Conservation (phyloP, 2,329 filamentous ascomycete species). For the Neofusicoccum parvum region DNA sequence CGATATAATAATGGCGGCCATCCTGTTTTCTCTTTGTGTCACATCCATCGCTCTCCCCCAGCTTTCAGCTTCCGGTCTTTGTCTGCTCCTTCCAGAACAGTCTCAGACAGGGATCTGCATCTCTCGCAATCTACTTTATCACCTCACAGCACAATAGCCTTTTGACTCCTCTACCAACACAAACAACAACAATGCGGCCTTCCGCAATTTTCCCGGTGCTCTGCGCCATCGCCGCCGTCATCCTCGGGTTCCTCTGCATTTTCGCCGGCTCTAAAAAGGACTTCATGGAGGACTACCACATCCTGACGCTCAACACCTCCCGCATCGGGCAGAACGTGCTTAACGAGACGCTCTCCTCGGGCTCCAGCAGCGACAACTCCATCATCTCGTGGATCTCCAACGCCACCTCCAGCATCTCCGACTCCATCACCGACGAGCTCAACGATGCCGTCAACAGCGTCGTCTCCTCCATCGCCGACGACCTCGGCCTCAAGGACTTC, state of each 20-base stretch:
- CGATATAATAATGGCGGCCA: slow-evolving; percentile 9
- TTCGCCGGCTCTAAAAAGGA: slow-evolving; percentile 57
- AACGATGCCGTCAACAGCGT: slow-evolving; percentile 19
- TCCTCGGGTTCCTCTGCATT: slow-evolving; percentile 62
- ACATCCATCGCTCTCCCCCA: not conserved
- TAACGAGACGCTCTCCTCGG: slow-evolving; percentile 20
- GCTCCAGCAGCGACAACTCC: slow-evolving; percentile 24
- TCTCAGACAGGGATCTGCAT: not conserved
- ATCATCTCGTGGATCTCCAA: slow-evolving; percentile 30
- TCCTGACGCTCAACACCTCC: slow-evolving; percentile 63
- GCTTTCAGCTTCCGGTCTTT: not conserved
- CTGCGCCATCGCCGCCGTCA: slow-evolving; percentile 56
- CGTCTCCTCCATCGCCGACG: slow-evolving; percentile 46
- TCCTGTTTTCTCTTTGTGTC: slow-evolving; percentile 6
- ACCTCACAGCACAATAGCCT: slow-evolving; percentile 36
- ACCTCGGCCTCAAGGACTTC: slow-evolving; percentile 61
- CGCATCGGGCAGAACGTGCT: slow-evolving; percentile 48
- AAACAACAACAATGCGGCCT: slow-evolving; percentile 45
- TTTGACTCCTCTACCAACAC: too few species aligned
- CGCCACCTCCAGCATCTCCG: slow-evolving; percentile 33
- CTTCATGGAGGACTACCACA: slow-evolving; percentile 59
- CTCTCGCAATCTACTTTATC: not conserved
- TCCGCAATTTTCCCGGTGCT: slow-evolving; percentile 53
- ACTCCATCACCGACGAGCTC: slow-evolving; percentile 45
- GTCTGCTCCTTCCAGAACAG: not conserved